phyloP scores from a whole-genome alignment of 2,329 filamentous ascomycete genomes.

The Dryadomyces sulphureus region DNA sequence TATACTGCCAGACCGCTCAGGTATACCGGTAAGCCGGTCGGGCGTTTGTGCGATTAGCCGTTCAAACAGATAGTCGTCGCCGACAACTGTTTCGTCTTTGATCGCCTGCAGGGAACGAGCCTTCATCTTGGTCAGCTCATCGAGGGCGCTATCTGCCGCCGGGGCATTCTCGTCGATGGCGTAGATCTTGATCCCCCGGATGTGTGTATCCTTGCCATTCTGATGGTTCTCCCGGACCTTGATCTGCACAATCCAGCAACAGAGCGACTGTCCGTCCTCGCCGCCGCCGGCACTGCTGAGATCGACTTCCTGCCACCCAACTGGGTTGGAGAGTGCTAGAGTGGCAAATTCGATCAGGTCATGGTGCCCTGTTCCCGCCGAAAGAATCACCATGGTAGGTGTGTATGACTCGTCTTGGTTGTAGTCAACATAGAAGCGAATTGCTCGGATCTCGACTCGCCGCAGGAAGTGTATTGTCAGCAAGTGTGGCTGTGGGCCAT shows the following conservation, averaged over 20 bases:
- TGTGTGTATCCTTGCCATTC: constrained; percentile 98
- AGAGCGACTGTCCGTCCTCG: constrained; percentile 56
- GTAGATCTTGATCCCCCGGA: constrained; percentile 82
- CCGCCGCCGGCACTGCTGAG: constrained; percentile 38
- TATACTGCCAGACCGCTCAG: constrained; percentile 17
- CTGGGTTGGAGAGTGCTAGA: constrained; percentile 63
- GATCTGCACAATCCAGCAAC: constrained; percentile 82
- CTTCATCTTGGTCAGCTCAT: constrained; percentile 19
- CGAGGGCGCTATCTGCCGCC: constrained; percentile 18
- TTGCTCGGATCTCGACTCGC: constrained; percentile 60
- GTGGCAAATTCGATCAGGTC: constrained; percentile 78
- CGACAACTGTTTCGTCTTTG: constrained; percentile 15
- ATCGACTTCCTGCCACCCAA: constrained; percentile 83
- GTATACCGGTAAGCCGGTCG: constrained; percentile 15
- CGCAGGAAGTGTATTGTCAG: constrained; percentile 75
- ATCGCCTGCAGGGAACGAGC: constrained; percentile 17
- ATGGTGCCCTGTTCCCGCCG: constrained; percentile 81
- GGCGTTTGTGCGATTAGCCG: constrained; percentile 16
- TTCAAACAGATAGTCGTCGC: constrained; percentile 19
- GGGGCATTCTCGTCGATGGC: constrained; percentile 37
- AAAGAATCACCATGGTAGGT: constrained; percentile 79
- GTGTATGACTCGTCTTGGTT: constrained; percentile 92
- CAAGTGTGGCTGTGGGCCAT: constrained; percentile 70
- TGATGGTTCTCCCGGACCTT: constrained; percentile 93
- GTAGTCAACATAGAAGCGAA: constrained; percentile 82